Percentiles rank a stretch among this genome's conserved stretches.
phyloP scores from a whole-genome alignment of 2,329 filamentous ascomycete genomes.

The Pestalotiopsis sp. region DNA sequence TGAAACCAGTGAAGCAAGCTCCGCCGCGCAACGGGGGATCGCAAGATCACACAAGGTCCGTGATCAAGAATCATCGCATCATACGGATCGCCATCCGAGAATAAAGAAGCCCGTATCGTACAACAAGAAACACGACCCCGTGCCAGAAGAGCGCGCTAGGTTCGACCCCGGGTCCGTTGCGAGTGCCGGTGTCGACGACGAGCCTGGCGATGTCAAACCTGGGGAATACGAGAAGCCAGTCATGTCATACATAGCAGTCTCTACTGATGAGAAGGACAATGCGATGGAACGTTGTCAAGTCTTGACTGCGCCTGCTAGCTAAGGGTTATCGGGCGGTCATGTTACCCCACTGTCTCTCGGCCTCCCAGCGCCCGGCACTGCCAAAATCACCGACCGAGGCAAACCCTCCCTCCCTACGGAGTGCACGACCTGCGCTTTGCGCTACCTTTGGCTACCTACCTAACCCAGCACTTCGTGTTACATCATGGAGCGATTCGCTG shows the following conservation, averaged over 20 bases:
- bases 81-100: not conserved
- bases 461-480: not conserved
- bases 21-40: not conserved
- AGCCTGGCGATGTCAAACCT: slow-evolving; percentile 4
- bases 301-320: slow-evolving; percentile 8
- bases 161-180: not conserved
- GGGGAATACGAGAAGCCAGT: not conserved
- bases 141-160: not conserved
- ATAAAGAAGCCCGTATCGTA: not conserved
- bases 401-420: not conserved
- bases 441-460: not conserved
- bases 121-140: not conserved
- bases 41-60: not conserved
- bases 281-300: slow-evolving; percentile 9
- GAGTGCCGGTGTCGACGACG: not conserved
- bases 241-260: not conserved
- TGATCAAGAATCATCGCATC: not conserved
- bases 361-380: not conserved
- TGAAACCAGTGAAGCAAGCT: not conserved
- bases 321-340: not conserved
- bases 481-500: not conserved
- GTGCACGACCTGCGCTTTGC: not conserved
- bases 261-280: not conserved
- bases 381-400: not conserved
- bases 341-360: not conserved